Evolutionary conservation across 495 filamentous ascomycete genomes (phyloP).

Genomic region (Aspergillus conjunctus): DNA sequence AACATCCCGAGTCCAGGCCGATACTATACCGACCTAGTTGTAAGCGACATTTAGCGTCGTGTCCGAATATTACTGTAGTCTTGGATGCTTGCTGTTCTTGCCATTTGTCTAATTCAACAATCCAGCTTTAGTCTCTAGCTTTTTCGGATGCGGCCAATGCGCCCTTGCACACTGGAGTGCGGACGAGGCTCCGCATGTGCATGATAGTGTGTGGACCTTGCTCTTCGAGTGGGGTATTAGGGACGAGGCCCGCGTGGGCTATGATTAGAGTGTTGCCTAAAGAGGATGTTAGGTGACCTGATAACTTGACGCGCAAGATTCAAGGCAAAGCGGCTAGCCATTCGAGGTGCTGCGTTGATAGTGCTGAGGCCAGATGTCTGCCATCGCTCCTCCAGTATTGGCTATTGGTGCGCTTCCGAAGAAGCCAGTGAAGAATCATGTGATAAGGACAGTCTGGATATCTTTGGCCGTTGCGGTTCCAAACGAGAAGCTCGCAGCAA

Average conservation of each 20-base stretch:
- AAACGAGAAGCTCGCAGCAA: no score
- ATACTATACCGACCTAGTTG: conserved; percentile 28
- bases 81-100: conserved; percentile 23
- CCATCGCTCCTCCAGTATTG: no score
- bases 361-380: conserved; percentile 23
- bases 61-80: conserved; percentile 31
- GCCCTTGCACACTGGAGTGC: neutral
- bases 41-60: conserved; percentile 32
- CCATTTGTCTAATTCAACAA: conserved; percentile 28
- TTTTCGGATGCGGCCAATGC: conserved; percentile 14
- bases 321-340: conserved; percentile 69
- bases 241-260: conserved; percentile 78
- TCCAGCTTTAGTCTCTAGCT: conserved; percentile 29
- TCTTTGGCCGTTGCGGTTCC: no score
- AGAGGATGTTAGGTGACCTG: conserved; percentile 31
- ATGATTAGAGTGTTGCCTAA: conserved; percentile 57
- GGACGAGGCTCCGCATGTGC: conserved; percentile 76
- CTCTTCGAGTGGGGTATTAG: conserved; percentile 60
- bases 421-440: no score
- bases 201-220: conserved; percentile 76
- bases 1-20: conserved; percentile 30
- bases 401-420: no score
- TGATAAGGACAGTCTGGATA: no score
- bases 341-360: conserved; percentile 55
- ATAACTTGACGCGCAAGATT: conserved; percentile 61